A percentile compares a stretch with the other conserved stretches of the same genome.
Conservation (phyloP, 371 early-diverging fungal species). For the Thermomucor indicae-seudaticae region DNA sequence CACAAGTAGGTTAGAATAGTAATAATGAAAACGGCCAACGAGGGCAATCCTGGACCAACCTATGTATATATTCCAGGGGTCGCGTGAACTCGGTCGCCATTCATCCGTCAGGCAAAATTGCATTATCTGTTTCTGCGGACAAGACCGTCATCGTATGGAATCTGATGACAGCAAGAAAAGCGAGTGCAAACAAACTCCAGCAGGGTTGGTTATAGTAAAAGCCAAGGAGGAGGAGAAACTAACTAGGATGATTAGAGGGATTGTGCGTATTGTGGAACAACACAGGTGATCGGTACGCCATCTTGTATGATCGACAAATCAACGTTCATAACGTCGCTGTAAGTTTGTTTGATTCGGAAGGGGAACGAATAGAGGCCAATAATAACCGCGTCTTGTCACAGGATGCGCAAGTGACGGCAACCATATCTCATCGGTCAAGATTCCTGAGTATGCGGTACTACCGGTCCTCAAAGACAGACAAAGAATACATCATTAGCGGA, state of each 20-base stretch:
- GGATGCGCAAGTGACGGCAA: slow-evolving; percentile 47
- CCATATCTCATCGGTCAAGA: slow-evolving; percentile 49
- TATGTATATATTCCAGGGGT: slow-evolving; percentile 24
- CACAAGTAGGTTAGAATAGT: slow-evolving; percentile 62
- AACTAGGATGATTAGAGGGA: slow-evolving; percentile 31
- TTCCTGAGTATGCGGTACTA: slow-evolving; percentile 49
- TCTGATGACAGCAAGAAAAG: slow-evolving; percentile 80
- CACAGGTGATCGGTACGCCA: slow-evolving; percentile 70
- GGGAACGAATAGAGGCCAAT: neutral
- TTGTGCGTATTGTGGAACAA: slow-evolving; percentile 74
- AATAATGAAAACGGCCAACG: neutral
- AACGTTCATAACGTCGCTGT: slow-evolving; percentile 66
- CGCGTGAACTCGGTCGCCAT: slow-evolving; percentile 74
- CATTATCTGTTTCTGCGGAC: slow-evolving; percentile 80
- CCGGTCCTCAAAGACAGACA: slow-evolving; percentile 31
- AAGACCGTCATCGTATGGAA: slow-evolving; percentile 89
- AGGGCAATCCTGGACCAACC: neutral
- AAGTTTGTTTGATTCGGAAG: slow-evolving; percentile 14
- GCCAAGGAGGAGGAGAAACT: neutral
- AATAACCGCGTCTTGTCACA: slow-evolving; percentile 13
- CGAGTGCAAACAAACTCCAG: slow-evolving; percentile 59
- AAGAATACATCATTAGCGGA: slow-evolving; percentile 63
- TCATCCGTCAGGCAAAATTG: slow-evolving; percentile 93
- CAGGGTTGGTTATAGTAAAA: slow-evolving; percentile 28
- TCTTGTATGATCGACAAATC: slow-evolving; percentile 69